phyloP scores from a whole-genome alignment of 2,329 filamentous ascomycete genomes.

The Pseudogymnoascus sp. region DNA sequence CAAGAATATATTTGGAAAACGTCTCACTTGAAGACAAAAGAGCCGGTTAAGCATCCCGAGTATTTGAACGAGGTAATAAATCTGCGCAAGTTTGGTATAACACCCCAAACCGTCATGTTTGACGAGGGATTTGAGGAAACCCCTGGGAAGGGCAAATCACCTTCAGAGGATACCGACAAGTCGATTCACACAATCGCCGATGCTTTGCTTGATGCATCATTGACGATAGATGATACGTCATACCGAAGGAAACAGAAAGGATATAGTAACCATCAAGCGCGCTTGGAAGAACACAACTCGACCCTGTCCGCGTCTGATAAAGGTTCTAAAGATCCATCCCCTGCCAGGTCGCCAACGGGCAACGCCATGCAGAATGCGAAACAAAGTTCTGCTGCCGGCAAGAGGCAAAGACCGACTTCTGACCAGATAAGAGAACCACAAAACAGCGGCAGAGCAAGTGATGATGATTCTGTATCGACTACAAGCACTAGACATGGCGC shows the following conservation, averaged over 20 bases:
- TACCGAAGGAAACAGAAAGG: slow-evolving; percentile 45
- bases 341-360: background rate
- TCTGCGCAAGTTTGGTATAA: slow-evolving; percentile 66
- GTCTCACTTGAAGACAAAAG: slow-evolving; percentile 57
- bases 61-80: slow-evolving; percentile 64
- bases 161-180: slow-evolving; percentile 30
- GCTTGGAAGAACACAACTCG: slow-evolving; percentile 30
- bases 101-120: slow-evolving; percentile 85
- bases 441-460: slow-evolving; percentile 21
- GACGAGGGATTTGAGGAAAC: slow-evolving; percentile 60
- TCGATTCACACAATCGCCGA: slow-evolving; percentile 74
- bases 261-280: slow-evolving; percentile 41
- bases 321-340: background rate
- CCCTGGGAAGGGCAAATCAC: slow-evolving; percentile 30
- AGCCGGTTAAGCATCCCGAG: slow-evolving; percentile 24
- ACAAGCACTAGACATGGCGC: slow-evolving; percentile 31
- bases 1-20: slow-evolving; percentile 88
- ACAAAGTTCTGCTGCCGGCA: background rate
- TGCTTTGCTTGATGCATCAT: slow-evolving; percentile 83
- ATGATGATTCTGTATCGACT: slow-evolving; percentile 28
- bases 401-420: slow-evolving; percentile 18
- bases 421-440: slow-evolving; percentile 12
- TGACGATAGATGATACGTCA: slow-evolving; percentile 66
- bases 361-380: background rate
- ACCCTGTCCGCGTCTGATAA: background rate